Evolutionary conservation across 2,329 filamentous ascomycete species (phyloP).

Genomic region (Xylariales sp.): DNA sequence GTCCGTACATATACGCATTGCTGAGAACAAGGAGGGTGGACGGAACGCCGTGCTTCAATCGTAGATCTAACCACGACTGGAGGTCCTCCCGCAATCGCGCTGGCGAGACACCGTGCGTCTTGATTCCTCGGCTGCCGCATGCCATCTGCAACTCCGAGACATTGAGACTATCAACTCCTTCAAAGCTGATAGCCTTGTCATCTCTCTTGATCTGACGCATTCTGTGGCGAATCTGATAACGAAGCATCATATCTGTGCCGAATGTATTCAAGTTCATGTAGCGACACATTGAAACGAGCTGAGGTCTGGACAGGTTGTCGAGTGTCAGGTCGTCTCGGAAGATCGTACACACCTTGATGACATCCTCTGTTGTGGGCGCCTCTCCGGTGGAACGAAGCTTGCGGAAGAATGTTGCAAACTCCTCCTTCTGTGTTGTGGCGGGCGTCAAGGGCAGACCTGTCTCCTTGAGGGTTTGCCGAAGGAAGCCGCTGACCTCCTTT

Average conservation of each 20-base stretch:
- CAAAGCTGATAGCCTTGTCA: conserved; percentile 88
- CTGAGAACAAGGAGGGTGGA: conserved; percentile 92
- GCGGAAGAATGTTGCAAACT: conserved; percentile 95
- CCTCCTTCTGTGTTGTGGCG: conserved; percentile 82
- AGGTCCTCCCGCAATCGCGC: conserved; percentile 84
- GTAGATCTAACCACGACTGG: conserved; percentile 88
- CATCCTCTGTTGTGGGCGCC: conserved; percentile 79
- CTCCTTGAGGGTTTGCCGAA: conserved; percentile 84
- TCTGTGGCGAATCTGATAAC: conserved; percentile 92
- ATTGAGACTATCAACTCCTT: conserved; percentile 90
- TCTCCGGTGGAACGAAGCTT: conserved; percentile 92
- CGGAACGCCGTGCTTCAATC: conserved; percentile 90
- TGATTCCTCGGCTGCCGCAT: conserved; percentile 85
- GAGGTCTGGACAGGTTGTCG: conserved; percentile 92
- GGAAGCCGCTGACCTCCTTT: conserved; percentile 88
- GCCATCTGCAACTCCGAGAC: conserved; percentile 90
- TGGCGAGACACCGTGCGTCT: conserved; percentile 88
- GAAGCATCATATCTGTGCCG: conserved; percentile 94
- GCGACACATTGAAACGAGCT: conserved; percentile 94
- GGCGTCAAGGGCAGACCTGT: conserved; percentile 86
- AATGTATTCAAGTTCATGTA: conserved; percentile 98
- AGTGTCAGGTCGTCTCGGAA: conserved; percentile 97
- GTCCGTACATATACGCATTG: conserved; percentile 96
- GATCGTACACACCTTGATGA: conserved; percentile 98
- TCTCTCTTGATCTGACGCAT: conserved; percentile 99